A percentile compares a stretch with the other conserved stretches of the same genome.
These are phyloP conservation scores for Stagonosporopsis tanaceti DNA, from an alignment of 2,329 filamentous ascomycete genomes.

Conservation along the genomic window DNA sequence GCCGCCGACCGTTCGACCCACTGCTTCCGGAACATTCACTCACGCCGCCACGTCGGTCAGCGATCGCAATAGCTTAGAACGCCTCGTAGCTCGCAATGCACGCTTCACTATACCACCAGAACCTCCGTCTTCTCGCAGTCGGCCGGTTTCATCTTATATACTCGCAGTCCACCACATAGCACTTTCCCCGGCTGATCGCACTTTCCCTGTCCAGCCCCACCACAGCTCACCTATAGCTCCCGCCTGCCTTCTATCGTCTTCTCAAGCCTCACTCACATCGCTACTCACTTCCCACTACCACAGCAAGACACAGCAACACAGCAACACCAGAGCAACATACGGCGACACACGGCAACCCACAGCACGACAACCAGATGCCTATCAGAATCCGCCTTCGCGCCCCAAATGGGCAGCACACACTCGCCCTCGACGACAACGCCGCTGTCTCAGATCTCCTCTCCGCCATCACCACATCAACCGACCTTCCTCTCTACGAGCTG, in stretches of 20 bases:
- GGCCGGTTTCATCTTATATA: neutral
- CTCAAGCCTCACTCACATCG: neutral
- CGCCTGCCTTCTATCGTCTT: too few species aligned
- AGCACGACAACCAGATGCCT: constrained; percentile 34
- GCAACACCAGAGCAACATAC: constrained; percentile 5
- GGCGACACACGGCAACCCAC: neutral
- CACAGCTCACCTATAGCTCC: neutral
- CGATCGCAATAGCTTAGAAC: constrained; percentile 2
- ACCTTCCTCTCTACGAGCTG: constrained; percentile 72
- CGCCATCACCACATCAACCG: constrained; percentile 70
- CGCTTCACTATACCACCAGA: neutral
- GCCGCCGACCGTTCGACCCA: constrained; percentile 16
- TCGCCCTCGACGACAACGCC: constrained; percentile 73
- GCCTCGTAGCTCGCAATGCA: constrained; percentile 8
- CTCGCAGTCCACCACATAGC: constrained; percentile 4
- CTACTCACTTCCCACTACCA: constrained; percentile 22
- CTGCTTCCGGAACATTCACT: constrained; percentile 38
- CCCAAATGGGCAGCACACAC: constrained; percentile 74
- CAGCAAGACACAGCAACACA: too few species aligned
- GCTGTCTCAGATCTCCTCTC: constrained; percentile 69
- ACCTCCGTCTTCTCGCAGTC: neutral
- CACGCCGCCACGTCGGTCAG: constrained; percentile 22
- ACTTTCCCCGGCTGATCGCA: constrained; percentile 15
- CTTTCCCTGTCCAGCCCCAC: constrained; percentile 5
- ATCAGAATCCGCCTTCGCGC: constrained; percentile 81